Evolutionary conservation across 148 eudicot genomes (phyloP).

Genomic region (Camellia japonica): DNA sequence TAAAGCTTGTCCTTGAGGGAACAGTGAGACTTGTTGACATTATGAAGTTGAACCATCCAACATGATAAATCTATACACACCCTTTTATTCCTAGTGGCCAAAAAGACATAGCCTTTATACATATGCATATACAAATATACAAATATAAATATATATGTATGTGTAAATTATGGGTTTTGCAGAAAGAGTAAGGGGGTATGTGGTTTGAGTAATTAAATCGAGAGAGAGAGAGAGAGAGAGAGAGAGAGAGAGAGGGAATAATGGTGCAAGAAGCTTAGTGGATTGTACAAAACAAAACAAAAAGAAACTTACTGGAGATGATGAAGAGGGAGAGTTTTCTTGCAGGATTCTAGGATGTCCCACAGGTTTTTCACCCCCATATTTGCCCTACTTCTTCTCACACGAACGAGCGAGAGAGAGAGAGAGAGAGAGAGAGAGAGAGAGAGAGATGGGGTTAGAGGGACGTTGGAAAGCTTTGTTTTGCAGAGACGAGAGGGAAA

Average conservation of each 20-base stretch:
- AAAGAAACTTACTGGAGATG: conserved; percentile 72
- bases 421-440: too few relatives aligned
- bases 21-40: conserved; percentile 63
- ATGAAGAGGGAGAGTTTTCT: conserved; percentile 87
- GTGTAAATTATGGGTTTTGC: conserved; percentile 7
- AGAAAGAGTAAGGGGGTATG: neutral
- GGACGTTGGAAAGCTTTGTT: too few relatives aligned
- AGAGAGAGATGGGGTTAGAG: too few relatives aligned
- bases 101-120: neutral
- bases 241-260: neutral
- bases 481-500: too few relatives aligned
- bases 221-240: neutral
- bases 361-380: conserved; percentile 94
- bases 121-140: neutral
- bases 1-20: conserved; percentile 73
- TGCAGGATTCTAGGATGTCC: conserved; percentile 91
- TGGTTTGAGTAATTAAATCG: neutral
- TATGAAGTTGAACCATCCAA: conserved; percentile 95
- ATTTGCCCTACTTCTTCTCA: neutral
- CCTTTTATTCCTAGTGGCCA: conserved; percentile 75
- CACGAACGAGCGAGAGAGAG: too few relatives aligned
- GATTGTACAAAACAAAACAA: conserved; percentile 7
- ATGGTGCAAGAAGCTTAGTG: conserved; percentile 46
- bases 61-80: conserved; percentile 92
- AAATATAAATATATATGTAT: neutral